Base-by-base conservation (phyloP, 2,329 filamentous ascomycete genomes). In the Sporothrix brunneoviolacea region DNA sequence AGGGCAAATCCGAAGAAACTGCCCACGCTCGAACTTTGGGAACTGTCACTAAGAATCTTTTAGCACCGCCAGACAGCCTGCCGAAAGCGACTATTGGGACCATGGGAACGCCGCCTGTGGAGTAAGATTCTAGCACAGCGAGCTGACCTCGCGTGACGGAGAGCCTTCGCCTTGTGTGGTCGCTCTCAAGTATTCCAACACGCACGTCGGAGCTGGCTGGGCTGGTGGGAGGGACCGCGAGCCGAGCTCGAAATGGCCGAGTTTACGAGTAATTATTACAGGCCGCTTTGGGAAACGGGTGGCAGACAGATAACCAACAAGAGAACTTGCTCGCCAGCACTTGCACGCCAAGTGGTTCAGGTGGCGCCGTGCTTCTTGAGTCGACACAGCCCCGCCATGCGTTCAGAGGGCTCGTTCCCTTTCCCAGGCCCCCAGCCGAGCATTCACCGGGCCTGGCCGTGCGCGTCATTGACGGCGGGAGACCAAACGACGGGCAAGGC, bases 161-260 rank as follows among this genome's bases (percentile, higher is more conserved):
- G n/a, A n/a, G n/a, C n/a, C n/a, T n/a, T n/a, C n/a, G n/a, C n/a
- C n/a, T n/a, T n/a, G n/a, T n/a, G n/a, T n/a, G n/a, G n/a, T n/a
- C n/a, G n/a, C n/a, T n/a, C n/a, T n/a, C n/a, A n/a, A n/a, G n/a
- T n/a, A n/a, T n/a, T n/a, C n/a, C n/a, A n/a, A n/a, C n/a, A 16
- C 33, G 18, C n/a, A 13, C 18, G 36, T 39, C 6, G 24, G 10
- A 33, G 9, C 9, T 33, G 30, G 15, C 37, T 50, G 33, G 33
- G 28, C 30, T 41, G 46, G 40, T 38, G 39, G 39, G 48, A 28
- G 39, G 24, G 48, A 50, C 48, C 48, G 48, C 48, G 48, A 50
- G 48, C 48, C 48, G 48, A 50, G 30, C 35, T 33, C 10, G 24
- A 5, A 10, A 28, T 35, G 12, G 4, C 10, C 10, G 7, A n/a